Conservation (phyloP, 768 basidiomycete genomes). For the Coprinopsis sp. region DNA sequence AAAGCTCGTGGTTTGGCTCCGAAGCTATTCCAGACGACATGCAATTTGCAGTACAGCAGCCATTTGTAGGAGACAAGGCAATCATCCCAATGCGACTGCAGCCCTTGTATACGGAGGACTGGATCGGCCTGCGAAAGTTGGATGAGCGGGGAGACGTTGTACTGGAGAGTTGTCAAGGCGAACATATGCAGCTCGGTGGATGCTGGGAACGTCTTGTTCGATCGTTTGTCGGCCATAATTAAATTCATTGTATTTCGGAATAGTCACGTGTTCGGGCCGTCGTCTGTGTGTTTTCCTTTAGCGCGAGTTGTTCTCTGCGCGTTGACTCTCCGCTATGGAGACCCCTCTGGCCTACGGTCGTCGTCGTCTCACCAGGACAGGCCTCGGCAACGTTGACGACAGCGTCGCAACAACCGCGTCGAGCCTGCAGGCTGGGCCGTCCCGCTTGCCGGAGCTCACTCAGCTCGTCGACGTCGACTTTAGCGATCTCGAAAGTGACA, state of each 20-base stretch:
- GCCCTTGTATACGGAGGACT: conserved; percentile 70
- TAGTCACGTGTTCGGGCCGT: too few relatives aligned
- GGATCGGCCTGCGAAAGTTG: conserved; percentile 71
- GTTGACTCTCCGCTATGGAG: too few relatives aligned
- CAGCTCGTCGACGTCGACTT: conserved; percentile 24
- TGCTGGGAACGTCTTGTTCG: conserved; percentile 58
- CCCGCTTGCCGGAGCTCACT: conserved; percentile 31
- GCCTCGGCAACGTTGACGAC: conserved; percentile 23
- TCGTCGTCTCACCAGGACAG: conserved; percentile 9
- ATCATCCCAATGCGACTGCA: conserved; percentile 72
- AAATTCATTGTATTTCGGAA: too few relatives aligned
- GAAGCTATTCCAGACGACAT: conserved; percentile 41
- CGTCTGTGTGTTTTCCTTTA: background rate
- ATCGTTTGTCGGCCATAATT: conserved; percentile 35
- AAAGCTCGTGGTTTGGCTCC: conserved; percentile 83
- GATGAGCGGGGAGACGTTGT: conserved; percentile 61
- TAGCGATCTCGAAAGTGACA: conserved; percentile 21
- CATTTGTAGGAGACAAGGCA: conserved; percentile 3
- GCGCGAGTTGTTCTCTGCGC: background rate
- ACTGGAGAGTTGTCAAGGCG: conserved; percentile 61
- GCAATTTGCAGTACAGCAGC: background rate
- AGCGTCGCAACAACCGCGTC: conserved; percentile 20
- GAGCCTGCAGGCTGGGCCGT: conserved; percentile 30
- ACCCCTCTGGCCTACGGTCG: conserved; percentile 22
- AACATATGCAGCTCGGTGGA: conserved; percentile 67